phyloP scores from a whole-genome alignment of 192 early-diverging fungal genomes.

The Powellomyces hirtus region DNA sequence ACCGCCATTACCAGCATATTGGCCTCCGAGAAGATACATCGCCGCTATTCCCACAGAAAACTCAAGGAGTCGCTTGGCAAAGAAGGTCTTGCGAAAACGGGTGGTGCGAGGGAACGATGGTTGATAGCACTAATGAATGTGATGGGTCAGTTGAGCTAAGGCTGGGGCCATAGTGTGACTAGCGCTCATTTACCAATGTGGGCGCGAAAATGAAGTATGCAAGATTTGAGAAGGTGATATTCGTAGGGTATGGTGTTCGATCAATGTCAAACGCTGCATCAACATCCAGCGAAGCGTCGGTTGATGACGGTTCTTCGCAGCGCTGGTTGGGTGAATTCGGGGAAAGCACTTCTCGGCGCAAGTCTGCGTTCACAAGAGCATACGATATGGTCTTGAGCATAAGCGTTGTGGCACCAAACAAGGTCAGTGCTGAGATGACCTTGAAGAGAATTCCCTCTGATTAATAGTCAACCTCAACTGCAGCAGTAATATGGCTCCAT shows the following conservation, averaged over 20 bases:
- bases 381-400: constrained; percentile 82
- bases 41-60: constrained; percentile 59
- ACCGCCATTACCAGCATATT: constrained; percentile 41
- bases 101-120: constrained; percentile 73
- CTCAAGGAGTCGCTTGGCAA: constrained; percentile 79
- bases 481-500: too few species aligned
- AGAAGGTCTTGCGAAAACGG: constrained; percentile 65
- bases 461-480: background rate
- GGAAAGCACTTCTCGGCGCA: constrained; percentile 44
- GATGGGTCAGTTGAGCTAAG: background rate
- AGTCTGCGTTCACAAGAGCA: constrained; percentile 72
- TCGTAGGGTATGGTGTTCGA: constrained; percentile 58
- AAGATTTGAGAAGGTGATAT: constrained; percentile 64
- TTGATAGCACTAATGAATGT: constrained; percentile 65
- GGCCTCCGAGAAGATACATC: constrained; percentile 70
- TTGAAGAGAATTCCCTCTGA: background rate
- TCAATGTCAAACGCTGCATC: background rate
- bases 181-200: constrained; percentile 51
- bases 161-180: background rate
- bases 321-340: background rate
- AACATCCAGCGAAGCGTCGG: background rate
- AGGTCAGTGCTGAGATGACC: constrained; percentile 9
- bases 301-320: background rate
- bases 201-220: constrained; percentile 78
- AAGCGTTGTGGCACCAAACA: constrained; percentile 58